These are phyloP conservation scores for Aspergillus coremiiformis DNA, from an alignment of 495 filamentous ascomycete species.

Conservation along the genomic window DNA sequence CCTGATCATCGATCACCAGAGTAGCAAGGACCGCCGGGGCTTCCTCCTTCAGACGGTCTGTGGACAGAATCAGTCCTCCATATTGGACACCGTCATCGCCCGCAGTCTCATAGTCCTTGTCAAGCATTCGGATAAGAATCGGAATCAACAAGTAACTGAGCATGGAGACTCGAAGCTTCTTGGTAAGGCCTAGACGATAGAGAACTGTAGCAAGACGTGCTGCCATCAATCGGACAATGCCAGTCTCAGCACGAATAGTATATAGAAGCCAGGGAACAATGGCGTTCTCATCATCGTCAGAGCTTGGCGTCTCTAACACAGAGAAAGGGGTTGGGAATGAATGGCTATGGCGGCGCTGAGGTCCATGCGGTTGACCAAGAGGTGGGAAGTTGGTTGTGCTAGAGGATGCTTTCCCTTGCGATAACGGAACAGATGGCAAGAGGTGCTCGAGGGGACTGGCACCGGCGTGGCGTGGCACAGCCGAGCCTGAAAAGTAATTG, in stretches of 20 bases:
- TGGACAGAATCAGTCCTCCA: slow-evolving; percentile 33
- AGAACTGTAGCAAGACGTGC: slow-evolving; percentile 69
- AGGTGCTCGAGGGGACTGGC: slow-evolving; percentile 53
- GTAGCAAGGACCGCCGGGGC: slow-evolving; percentile 68
- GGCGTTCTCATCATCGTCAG: slow-evolving; percentile 66
- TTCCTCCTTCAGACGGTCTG: slow-evolving; percentile 53
- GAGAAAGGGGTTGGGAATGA: slow-evolving; percentile 32
- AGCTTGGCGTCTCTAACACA: slow-evolving; percentile 27
- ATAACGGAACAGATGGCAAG: slow-evolving; percentile 43
- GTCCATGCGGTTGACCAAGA: slow-evolving; percentile 36
- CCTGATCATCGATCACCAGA: slow-evolving; percentile 66
- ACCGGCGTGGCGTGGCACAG: slow-evolving; percentile 34
- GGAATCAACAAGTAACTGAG: slow-evolving; percentile 65
- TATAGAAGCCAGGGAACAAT: slow-evolving; percentile 78
- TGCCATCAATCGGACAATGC: slow-evolving; percentile 67
- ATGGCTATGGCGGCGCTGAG: slow-evolving; percentile 38
- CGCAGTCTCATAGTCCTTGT: slow-evolving; percentile 43
- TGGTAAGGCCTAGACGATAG: slow-evolving; percentile 59
- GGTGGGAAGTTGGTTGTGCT: slow-evolving; percentile 50
- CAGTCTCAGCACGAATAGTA: slow-evolving; percentile 54
- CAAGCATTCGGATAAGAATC: slow-evolving; percentile 61
- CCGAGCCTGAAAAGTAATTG: slow-evolving; percentile 38
- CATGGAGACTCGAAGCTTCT: slow-evolving; percentile 52
- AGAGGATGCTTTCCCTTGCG: slow-evolving; percentile 24
- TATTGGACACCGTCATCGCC: slow-evolving; percentile 35